Evolutionary conservation across 202 grass and related monocot genomes (phyloP), one percentile per base, ranked within the genome.

Genomic region (Setaria viridis): DNA sequence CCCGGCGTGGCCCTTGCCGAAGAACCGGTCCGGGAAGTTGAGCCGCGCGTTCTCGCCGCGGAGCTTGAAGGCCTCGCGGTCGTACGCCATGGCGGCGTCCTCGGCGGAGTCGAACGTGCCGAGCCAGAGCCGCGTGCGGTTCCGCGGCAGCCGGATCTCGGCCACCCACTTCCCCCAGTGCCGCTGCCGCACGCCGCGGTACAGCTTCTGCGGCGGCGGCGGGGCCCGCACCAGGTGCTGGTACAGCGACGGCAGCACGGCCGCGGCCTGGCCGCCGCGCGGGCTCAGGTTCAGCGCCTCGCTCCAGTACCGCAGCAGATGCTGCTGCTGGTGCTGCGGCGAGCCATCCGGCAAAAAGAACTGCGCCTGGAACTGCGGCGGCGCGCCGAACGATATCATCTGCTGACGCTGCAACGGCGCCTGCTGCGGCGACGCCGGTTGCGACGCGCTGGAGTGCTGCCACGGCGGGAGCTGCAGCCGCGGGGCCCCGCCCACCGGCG

Each of bases 121-220:
- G n/a, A 98, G 95, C 95, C 95, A 98, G 58, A 93, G 91, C 11
- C 95, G 67, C 55, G 93, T 95, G 47, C 93, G 93, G 87, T 95
- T 93, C 70, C 88, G 82, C 0, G 93, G 95, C 79, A 91, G 76
- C 47, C 95, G 91, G 76, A 98, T 98, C 91, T 98, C 95, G 58
- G 93, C 95, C 57, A 98, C 95, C 95, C 95, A 98, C 81, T 95
- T 98, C 2, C 95, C 92, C 95, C 95, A 98, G 91, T 98, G 91
- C 56, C 95, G 85, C 88, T 98, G 93, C 49, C 95, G 65, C 77
- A 98, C 95, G 20, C 95, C 95, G 14, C 95, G 95, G 85, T 95
- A 98, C 70, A 98, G 80, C 77, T 98, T 98, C 37, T 85, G 81
- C 1, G 87, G 86, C 2, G 87, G 84, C 21, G 86, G 77, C 41